These are phyloP conservation scores for Medicago arabica DNA, from an alignment of 306 rosid genomes.

Conservation along the genomic window DNA sequence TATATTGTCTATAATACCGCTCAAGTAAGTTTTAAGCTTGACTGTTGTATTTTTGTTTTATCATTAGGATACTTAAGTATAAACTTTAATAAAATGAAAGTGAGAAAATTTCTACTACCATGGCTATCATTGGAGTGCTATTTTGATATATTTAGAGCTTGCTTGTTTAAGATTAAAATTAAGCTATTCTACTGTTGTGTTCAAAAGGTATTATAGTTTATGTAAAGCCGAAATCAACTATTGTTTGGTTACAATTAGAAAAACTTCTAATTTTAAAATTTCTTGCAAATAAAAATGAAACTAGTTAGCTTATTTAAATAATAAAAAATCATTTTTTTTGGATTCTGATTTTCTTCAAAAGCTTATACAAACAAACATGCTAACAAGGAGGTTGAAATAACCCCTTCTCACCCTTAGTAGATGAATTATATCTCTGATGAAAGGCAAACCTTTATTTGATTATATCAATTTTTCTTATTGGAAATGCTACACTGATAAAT, in stretches of 20 bases:
- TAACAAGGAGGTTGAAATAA: background rate
- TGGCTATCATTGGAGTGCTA: slow-evolving; percentile 9
- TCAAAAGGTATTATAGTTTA: background rate
- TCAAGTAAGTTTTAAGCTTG: slow-evolving; percentile 69
- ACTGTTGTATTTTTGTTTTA: slow-evolving; percentile 15
- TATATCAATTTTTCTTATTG: slow-evolving; percentile 8
- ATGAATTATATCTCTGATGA: slow-evolving; percentile 9
- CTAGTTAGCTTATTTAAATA: background rate
- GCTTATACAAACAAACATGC: background rate
- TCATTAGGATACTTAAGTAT: slow-evolving; percentile 23
- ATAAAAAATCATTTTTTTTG: background rate
- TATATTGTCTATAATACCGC: slow-evolving; percentile 86
- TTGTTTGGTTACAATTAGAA: slow-evolving; percentile 10
- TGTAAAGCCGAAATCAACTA: background rate
- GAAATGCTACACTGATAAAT: slow-evolving; percentile 22
- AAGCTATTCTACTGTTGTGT: background rate
- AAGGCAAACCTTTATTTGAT: slow-evolving; percentile 9
- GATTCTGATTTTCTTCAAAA: slow-evolving; percentile 1
- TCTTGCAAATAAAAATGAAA: background rate
- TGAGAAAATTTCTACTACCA: slow-evolving; percentile 28
- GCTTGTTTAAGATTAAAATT: slow-evolving; percentile 1
- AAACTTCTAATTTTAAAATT: background rate
- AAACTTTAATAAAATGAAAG: slow-evolving; percentile 16
- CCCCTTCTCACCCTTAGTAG: background rate
- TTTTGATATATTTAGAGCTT: slow-evolving; percentile 19